A percentile compares a stretch with the other conserved stretches of the same genome.
phyloP scores from a whole-genome alignment of 2,329 filamentous ascomycete species.

The Atkinsonella texensis region DNA sequence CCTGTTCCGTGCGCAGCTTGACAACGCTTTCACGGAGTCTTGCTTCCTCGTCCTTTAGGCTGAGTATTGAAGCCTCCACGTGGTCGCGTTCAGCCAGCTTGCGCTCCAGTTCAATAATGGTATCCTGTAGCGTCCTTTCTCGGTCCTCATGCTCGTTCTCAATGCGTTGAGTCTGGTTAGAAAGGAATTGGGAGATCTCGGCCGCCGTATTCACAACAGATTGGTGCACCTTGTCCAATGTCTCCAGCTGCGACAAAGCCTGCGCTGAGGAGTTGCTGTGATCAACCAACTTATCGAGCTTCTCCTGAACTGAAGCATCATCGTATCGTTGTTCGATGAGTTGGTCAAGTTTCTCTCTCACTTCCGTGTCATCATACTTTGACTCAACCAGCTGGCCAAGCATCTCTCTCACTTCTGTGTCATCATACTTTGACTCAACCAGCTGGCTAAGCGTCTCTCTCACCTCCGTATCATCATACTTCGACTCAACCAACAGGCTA shows the following conservation, averaged over 20 bases:
- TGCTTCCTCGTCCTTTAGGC: conserved; percentile 39
- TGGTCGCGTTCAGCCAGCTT: conserved; percentile 53
- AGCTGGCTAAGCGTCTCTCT: conserved; percentile 14
- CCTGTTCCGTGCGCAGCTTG: conserved; percentile 54
- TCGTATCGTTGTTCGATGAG: conserved; percentile 22
- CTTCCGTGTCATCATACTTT: conserved; percentile 30
- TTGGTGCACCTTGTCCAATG: conserved; percentile 78
- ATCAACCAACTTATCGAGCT: conserved; percentile 39
- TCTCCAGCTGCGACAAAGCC: conserved; percentile 63
- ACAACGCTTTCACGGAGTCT: conserved; percentile 43
- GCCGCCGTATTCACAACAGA: conserved; percentile 76
- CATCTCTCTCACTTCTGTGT: conserved; percentile 16
- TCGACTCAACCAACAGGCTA: conserved; percentile 13
- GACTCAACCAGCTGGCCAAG: conserved; percentile 20
- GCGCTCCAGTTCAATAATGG: conserved; percentile 68
- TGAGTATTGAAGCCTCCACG: conserved; percentile 42
- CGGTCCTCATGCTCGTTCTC: conserved; percentile 67
- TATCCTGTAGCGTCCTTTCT: conserved; percentile 69
- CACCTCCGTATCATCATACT: conserved; percentile 16
- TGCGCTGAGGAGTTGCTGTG: conserved; percentile 55
- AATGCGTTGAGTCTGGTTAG: conserved; percentile 62
- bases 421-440: conserved; percentile 16
- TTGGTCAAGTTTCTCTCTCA: conserved; percentile 39
- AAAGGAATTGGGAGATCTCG: conserved; percentile 74
- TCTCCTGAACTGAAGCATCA: conserved; percentile 21